Conservation (phyloP, 495 filamentous ascomycete species). For the Staphylotrichum longicolle region DNA sequence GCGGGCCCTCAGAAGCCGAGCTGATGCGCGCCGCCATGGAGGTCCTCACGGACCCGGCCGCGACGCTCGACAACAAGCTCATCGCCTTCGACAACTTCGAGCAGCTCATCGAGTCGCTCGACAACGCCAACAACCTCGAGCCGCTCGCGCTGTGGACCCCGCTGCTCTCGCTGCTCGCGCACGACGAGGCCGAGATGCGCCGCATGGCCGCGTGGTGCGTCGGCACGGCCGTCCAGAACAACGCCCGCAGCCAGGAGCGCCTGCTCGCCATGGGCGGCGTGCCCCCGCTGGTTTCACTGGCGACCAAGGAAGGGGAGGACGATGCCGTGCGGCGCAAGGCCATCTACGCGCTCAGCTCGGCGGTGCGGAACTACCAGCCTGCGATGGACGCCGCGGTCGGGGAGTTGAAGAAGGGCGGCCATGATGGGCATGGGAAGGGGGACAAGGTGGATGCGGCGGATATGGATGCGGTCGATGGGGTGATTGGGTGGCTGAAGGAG, state of each 20-base stretch:
- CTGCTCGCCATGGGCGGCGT: conserved; percentile 70
- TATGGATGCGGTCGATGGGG: conserved; percentile 77
- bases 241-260: conserved; percentile 75
- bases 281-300: conserved; percentile 62
- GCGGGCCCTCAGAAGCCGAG: conserved; percentile 80
- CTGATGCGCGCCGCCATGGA: conserved; percentile 82
- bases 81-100: conserved; percentile 96
- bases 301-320: conserved; percentile 54
- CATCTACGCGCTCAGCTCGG: conserved; percentile 79
- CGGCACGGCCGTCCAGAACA: conserved; percentile 95
- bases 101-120: conserved; percentile 83
- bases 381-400: conserved; percentile 63
- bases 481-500: conserved; percentile 67
- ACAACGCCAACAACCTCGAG: conserved; percentile 92
- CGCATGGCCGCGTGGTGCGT: conserved; percentile 88
- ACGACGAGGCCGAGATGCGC: conserved; percentile 68
- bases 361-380: conserved; percentile 82
- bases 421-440: conserved; percentile 36
- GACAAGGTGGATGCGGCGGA: conserved; percentile 65
- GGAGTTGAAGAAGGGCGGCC: conserved; percentile 56
- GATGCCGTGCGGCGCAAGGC: conserved; percentile 76
- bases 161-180: conserved; percentile 63
- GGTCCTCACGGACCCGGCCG: conserved; percentile 60
- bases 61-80: conserved; percentile 72
- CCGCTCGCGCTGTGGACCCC: conserved; percentile 77